Conservation (phyloP, 1,284 basidiomycete species). For the Cystobasidium sp. region DNA sequence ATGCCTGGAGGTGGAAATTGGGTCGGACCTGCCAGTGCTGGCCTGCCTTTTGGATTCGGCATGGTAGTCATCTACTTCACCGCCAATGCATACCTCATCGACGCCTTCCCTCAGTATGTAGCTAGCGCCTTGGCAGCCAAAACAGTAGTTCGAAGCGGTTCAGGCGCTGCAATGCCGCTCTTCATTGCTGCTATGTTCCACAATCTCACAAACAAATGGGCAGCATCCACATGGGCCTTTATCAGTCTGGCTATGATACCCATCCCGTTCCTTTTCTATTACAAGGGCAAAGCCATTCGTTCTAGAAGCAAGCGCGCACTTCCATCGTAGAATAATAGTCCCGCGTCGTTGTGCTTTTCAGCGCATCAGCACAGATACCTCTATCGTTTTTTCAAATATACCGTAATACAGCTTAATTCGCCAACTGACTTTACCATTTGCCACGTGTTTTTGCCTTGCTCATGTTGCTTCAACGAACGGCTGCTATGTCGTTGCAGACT, state of each 20-base stretch:
- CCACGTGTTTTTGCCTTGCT: too few relatives aligned
- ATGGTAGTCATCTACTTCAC: conserved; percentile 47
- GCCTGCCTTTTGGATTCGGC: conserved; percentile 46
- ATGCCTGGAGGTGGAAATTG: conserved; percentile 35
- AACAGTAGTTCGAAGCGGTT: conserved; percentile 58
- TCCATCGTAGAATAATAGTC: conserved; percentile 1
- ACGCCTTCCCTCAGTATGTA: conserved; percentile 43
- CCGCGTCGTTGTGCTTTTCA: background rate
- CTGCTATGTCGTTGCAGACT: too few relatives aligned
- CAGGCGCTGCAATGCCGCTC: conserved; percentile 57
- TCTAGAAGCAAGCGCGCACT: conserved; percentile 3
- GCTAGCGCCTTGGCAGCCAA: conserved; percentile 54
- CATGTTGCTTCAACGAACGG: too few relatives aligned
- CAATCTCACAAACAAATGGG: conserved; percentile 57
- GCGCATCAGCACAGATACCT: background rate
- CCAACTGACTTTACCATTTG: too few relatives aligned
- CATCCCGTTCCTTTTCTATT: conserved; percentile 29
- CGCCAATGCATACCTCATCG: conserved; percentile 44
- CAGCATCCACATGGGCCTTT: conserved; percentile 4
- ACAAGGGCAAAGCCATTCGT: conserved; percentile 20
- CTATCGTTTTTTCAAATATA: background rate
- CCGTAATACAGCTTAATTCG: too few relatives aligned
- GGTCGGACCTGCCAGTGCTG: conserved; percentile 44
- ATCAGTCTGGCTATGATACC: conserved; percentile 27
- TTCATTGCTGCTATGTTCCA: conserved; percentile 55